phyloP scores from a whole-genome alignment of 805 yeast species.

The Pichia sporocuriosa region DNA sequence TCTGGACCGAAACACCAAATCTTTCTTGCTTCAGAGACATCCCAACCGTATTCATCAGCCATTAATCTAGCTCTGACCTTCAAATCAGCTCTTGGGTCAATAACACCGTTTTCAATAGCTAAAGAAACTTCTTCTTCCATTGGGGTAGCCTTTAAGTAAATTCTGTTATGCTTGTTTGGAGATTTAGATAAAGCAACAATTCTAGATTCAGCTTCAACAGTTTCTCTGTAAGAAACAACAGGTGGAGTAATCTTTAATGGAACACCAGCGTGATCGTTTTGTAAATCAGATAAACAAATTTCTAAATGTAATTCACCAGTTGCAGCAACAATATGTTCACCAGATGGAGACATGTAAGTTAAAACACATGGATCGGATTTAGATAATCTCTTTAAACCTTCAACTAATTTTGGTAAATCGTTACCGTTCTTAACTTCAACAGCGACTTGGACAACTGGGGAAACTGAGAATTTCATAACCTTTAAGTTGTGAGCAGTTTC shows the following conservation, averaged over 20 bases:
- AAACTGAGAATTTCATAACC: conserved; percentile 99
- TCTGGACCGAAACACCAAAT: conserved; percentile 99
- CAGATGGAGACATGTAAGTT: conserved; percentile 80
- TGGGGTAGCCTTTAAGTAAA: conserved; percentile 96
- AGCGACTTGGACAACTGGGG: conserved; percentile 99
- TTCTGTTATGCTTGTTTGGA: conserved; percentile 99
- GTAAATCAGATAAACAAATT: conserved; percentile 92
- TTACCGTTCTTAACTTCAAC: conserved; percentile 99
- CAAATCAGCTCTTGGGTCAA: conserved; percentile 95
- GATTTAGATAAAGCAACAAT: conserved; percentile 97
- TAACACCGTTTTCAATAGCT: conserved; percentile 90
- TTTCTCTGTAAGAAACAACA: conserved; percentile 98
- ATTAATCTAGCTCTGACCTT: conserved; percentile 97
- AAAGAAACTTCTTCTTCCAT: conserved; percentile 84
- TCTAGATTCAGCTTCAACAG: conserved; percentile 88
- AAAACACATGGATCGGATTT: conserved; percentile 99
- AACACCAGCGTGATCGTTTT: conserved; percentile 98
- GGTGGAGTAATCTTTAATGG: conserved; percentile 98
- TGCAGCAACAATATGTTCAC: conserved; percentile 99
- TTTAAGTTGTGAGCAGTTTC: conserved; percentile 98
- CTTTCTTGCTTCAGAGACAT: conserved; percentile 99
- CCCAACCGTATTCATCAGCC: conserved; percentile 99
- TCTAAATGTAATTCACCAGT: conserved; percentile 99
- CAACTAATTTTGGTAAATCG: conserved; percentile 98
- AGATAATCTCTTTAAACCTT: conserved; percentile 99